Evolutionary conservation across 2,329 filamentous ascomycete genomes (phyloP).

Genomic region (Xylaria sp.): DNA sequence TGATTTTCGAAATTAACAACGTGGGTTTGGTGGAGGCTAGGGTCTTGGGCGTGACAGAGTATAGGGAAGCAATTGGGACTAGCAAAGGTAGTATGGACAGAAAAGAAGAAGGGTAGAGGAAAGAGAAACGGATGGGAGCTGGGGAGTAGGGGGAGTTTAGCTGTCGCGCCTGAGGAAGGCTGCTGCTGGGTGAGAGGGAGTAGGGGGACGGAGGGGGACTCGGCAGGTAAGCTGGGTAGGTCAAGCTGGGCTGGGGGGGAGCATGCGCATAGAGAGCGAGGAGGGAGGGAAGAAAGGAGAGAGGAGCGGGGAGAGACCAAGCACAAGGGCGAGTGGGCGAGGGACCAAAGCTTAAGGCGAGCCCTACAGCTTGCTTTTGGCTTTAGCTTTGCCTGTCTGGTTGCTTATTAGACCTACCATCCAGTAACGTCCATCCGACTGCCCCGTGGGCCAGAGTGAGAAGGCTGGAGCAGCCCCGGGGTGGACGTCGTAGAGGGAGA

Average conservation of each 20-base stretch:
- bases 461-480: slow-evolving; percentile 31
- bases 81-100: slow-evolving; percentile 20
- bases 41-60: slow-evolving; percentile 23
- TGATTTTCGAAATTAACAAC: slow-evolving; percentile 15
- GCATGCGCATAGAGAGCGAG: slow-evolving; percentile 16
- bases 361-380: slow-evolving; percentile 23
- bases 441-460: slow-evolving; percentile 18
- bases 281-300: slow-evolving; percentile 22
- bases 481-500: slow-evolving; percentile 20
- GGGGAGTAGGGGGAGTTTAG: slow-evolving; percentile 33
- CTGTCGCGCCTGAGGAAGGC: slow-evolving; percentile 39
- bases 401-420: slow-evolving; percentile 23
- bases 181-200: slow-evolving; percentile 32
- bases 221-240: slow-evolving; percentile 23
- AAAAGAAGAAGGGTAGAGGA: slow-evolving; percentile 31
- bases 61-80: slow-evolving; percentile 29
- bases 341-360: slow-evolving; percentile 21
- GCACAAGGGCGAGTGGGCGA: no score
- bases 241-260: slow-evolving; percentile 20
- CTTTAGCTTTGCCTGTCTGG: slow-evolving; percentile 20
- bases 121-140: slow-evolving; percentile 33
- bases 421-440: slow-evolving; percentile 22
- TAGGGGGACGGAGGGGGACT: slow-evolving; percentile 16
- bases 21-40: slow-evolving; percentile 1
- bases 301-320: slow-evolving; percentile 17